Base-by-base conservation (phyloP, 768 basidiomycete genomes). In the Lactifluus subvellereus region DNA sequence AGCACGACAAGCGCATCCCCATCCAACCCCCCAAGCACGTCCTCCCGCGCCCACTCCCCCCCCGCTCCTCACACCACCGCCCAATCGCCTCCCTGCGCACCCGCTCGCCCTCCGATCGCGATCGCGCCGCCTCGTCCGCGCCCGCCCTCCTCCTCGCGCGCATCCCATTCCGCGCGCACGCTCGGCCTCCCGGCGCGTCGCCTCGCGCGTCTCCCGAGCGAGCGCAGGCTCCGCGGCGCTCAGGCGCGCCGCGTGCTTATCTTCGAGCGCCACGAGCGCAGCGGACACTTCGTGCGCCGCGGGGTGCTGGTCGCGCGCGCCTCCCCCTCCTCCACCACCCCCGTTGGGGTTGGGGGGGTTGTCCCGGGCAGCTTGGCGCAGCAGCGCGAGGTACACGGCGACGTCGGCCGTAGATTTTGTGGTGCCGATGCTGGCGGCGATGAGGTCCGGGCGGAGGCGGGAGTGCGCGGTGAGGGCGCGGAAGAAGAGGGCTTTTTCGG, bases 401-500 rank as follows among this genome's bases (percentile, higher is more conserved):
- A 94, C 86, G 62, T 94, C 89, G 54, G 81, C 73, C 9, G 81
- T 77, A 14, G 77, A 82, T 74, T 88, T 91, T 3, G 27, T 27
- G 22, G 86, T 84, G 62, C 77, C 77, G n/a, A 93, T 75, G 54
- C 80, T 80, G 6, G 75, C 77, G 0, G 89, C 84, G 54, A 94
- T 87, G 52, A 93, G 79, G 72, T 94, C 92, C 0, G 90, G 88
- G 22, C 89, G 76, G 48, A 88, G 78, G 30, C 88, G 80, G 20
- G 91, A 93, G 72, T 88, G 76, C 2, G 84, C 71, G 32, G 80
- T 73, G 22, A 94, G 72, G 0, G 81, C 86, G 71, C 83, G 86
- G 72, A 92, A 94, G 74, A 94, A 90, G 0, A 70, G 66, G 32
- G 84, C 77, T 64, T 88, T 87, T 69, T 94, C 92, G n/a, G 74